Base-by-base conservation (phyloP, 2,329 filamentous ascomycete species). In the Neofusicoccum umdonicola region DNA sequence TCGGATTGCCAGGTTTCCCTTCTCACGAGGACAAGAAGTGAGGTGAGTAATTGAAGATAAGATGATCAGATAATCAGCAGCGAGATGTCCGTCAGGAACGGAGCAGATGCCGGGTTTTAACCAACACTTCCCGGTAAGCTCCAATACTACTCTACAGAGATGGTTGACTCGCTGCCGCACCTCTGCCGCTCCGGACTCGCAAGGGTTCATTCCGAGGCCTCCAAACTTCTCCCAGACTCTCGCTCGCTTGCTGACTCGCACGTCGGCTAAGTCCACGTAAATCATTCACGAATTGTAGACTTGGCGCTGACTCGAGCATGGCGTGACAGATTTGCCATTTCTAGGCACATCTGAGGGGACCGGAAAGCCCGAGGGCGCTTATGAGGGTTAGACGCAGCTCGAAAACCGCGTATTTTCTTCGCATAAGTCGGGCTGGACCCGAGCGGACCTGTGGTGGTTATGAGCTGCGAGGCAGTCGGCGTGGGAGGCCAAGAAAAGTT, bases 231-330 rank as follows among this genome's bases (percentile, higher is more conserved):
- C 5, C 12, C 39, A 13, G 5, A 44, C 13, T 3, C 22, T 27
- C 52, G 8, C 41, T 57, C 52, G 52, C 4, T 42, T 34, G 37
- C 17, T 57, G 52, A 57, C 52, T 57, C 52, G 52, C 5, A 44
- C 22, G 13, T 17, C 39, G 13, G 22, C 12, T 31, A 44, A 57
- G 37, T 57, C 52, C 47, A 35, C 22, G 47, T 51, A 51, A 51
- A 51, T 51, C 47, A 51, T 51, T 51, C 47, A 51, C 47, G 47
- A 42, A 34, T 57, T 31, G 12, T 15, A 22, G 5, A 3, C 51
- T 22, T 22, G 51, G 15, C 51, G 51, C 52, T 57, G 52, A 57
- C 52, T 57, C 52, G 52, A 34, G 52, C 52, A 44, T 57, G 52
- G 52, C 52, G 52, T 44, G 52, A 57, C 12, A 13, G n/a, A 27